Conservation (phyloP, 352 stramenopile genomes). For the Phytophthora hibernalis region DNA sequence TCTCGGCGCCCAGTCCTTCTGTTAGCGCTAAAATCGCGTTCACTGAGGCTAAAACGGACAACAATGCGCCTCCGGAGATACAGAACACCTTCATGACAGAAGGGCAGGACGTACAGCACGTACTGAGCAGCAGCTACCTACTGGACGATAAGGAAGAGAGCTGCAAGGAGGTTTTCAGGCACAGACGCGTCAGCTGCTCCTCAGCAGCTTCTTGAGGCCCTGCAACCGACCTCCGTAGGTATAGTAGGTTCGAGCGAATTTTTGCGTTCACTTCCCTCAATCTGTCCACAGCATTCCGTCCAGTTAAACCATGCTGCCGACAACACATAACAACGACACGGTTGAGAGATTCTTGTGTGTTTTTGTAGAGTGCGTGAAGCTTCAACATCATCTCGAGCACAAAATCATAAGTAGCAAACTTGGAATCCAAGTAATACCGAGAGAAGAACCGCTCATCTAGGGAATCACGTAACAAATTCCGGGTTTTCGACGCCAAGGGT, state of each 20-base stretch:
- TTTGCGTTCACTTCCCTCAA: conserved; percentile 14
- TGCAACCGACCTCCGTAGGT: too few species aligned
- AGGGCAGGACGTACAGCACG: conserved; percentile 28
- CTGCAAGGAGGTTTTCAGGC: conserved; percentile 63
- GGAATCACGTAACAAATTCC: background rate
- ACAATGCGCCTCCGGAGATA: conserved; percentile 49
- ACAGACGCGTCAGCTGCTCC: background rate
- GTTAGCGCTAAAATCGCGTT: background rate
- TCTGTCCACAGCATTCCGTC: conserved; percentile 2
- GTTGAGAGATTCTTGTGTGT: conserved; percentile 4
- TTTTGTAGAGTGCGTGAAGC: conserved; percentile 22
- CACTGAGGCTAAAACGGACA: background rate
- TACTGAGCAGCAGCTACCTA: conserved; percentile 43
- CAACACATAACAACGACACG: conserved; percentile 16
- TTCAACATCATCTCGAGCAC: conserved; percentile 17
- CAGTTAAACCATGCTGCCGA: conserved; percentile 5
- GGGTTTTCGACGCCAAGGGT: conserved; percentile 14
- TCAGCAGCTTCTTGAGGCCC: too few species aligned
- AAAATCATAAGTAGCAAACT: conserved; percentile 11
- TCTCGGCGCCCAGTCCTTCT: conserved; percentile 41
- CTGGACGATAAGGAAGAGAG: conserved; percentile 53
- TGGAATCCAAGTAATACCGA: too few species aligned
- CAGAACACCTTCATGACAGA: conserved; percentile 52
- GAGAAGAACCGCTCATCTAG: conserved; percentile 21
- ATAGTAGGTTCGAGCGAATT: conserved; percentile 20